Percentiles rank a stretch among this genome's conserved stretches.
phyloP scores from a whole-genome alignment of 2,329 filamentous ascomycete genomes.

The Microthyrium microscopicum region DNA sequence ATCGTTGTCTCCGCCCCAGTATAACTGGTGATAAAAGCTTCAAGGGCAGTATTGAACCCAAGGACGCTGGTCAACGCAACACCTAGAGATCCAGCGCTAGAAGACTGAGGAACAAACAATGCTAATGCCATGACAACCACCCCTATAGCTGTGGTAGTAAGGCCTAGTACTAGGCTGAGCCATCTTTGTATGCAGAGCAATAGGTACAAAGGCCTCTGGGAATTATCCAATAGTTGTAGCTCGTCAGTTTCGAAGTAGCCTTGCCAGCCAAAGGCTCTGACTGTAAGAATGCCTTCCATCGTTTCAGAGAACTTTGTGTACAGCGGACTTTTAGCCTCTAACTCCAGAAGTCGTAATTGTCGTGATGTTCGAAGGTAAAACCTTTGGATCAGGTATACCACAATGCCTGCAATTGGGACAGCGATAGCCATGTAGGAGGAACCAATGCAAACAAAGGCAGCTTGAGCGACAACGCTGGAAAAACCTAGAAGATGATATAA shows the following conservation, averaged over 20 bases:
- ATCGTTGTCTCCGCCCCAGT: slow-evolving; percentile 41
- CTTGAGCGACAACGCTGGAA: background rate
- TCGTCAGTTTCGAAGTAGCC: slow-evolving; percentile 21
- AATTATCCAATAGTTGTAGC: slow-evolving; percentile 21
- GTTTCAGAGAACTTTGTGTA: slow-evolving; percentile 34
- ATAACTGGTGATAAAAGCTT: slow-evolving; percentile 31
- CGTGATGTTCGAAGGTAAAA: slow-evolving; percentile 28
- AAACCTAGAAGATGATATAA: background rate
- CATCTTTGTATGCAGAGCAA: slow-evolving; percentile 29
- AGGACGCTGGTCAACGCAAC: slow-evolving; percentile 38
- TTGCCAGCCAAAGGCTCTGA: slow-evolving; percentile 36
- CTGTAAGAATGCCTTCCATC: slow-evolving; percentile 29
- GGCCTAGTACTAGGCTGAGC: slow-evolving; percentile 24
- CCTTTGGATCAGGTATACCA: slow-evolving; percentile 18
- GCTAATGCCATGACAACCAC: slow-evolving; percentile 20
- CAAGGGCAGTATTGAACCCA: slow-evolving; percentile 34
- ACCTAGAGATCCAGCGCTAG: slow-evolving; percentile 32
- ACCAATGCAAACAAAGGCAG: background rate
- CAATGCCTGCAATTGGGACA: slow-evolving; percentile 12
- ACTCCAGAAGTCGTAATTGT: slow-evolving; percentile 26
- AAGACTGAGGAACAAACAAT: slow-evolving; percentile 11
- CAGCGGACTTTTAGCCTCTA: slow-evolving; percentile 25
- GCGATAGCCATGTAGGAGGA: slow-evolving; percentile 14
- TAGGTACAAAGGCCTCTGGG: slow-evolving; percentile 29
- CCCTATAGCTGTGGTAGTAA: slow-evolving; percentile 24